A percentile compares a stretch with the other conserved stretches of the same genome.
Evolutionary conservation across 1,284 basidiomycete species (phyloP).

Genomic region (Sanghuangporus baumii): DNA sequence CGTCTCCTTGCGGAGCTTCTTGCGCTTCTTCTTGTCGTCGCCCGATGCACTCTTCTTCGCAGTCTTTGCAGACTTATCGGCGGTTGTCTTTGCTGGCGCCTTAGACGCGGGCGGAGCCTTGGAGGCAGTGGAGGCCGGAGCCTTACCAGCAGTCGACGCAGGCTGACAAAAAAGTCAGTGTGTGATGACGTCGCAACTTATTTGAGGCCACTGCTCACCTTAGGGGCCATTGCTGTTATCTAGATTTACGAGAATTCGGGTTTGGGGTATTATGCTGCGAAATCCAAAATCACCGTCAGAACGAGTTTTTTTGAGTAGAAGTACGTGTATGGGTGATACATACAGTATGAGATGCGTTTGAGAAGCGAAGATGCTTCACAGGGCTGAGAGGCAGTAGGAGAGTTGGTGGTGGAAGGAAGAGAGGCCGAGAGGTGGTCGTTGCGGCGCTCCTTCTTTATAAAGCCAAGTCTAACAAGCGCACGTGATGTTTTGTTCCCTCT

Average conservation of each 20-base stretch:
- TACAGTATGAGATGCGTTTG: slow-evolving; percentile 6
- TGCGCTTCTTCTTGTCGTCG: slow-evolving; percentile 56
- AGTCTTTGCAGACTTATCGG: slow-evolving; percentile 46
- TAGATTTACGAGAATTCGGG: background rate
- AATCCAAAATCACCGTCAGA: background rate
- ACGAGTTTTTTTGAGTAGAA: background rate
- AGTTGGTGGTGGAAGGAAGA: slow-evolving; percentile 9
- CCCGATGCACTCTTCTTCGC: slow-evolving; percentile 35
- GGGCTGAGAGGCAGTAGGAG: background rate
- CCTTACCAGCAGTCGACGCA: slow-evolving; percentile 43
- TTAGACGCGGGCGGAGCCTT: slow-evolving; percentile 45
- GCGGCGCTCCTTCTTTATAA: slow-evolving; percentile 4
- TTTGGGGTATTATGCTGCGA: background rate
- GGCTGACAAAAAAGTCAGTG: slow-evolving; percentile 30
- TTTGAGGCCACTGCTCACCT: slow-evolving; percentile 11
- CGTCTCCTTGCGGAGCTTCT: slow-evolving; percentile 58
- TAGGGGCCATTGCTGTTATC: slow-evolving; percentile 18
- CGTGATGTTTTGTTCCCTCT: background rate
- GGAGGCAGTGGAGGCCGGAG: slow-evolving; percentile 47
- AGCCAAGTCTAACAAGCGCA: slow-evolving; percentile 5
- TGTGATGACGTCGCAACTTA: background rate
- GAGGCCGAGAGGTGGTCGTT: slow-evolving; percentile 1
- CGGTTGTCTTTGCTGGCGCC: slow-evolving; percentile 43
- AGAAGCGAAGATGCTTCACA: slow-evolving; percentile 5
- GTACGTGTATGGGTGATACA: background rate